Evolutionary conservation across 2,329 filamentous ascomycete genomes (phyloP), one percentile per base, ranked within the genome.

Genomic region (Fusarium transvaalense): DNA sequence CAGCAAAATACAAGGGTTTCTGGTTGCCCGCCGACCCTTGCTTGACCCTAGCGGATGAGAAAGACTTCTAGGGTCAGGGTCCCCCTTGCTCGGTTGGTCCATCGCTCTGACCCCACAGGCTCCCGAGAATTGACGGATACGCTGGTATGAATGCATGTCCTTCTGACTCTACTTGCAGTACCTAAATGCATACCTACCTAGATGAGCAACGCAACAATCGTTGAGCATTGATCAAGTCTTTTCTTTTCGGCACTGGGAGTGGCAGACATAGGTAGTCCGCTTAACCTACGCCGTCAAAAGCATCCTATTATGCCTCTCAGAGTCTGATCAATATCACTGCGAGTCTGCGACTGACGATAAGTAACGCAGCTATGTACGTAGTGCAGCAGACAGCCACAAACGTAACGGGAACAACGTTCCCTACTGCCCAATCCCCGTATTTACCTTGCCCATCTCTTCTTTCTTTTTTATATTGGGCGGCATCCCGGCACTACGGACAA

Each of bases 81-180:
- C 53, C 52, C 66, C 66, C 66, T 67, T 69, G 66, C 35, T 55
- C 55, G 55, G 50, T 34, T 61, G 48, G 23, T 50, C 61, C 66
- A 66, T 69, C 52, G 54, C 46, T 55, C 63, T 52, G 61, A 69
- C 66, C 52, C 66, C 66, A 69, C 66, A 69, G 56, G 66, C 66
- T 69, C 66, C 66, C 66, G 48, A 66, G 50, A 69, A 69, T 69
- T 55, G 61, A 69, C 35, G 56, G 63, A 52, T 53, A 48, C 45
- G 59, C 37, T 57, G 59, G 53, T 59, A 41, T 67, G 65, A 41
- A 56, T 65, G 50, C 45, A 50, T 69, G 66, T 58, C 66, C 66
- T 69, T 69, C 66, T 69, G 66, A 69, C 66, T 64, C 43, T 69
- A 41, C 53, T 38, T 58, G 57, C 57, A 66, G 52, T 63, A 38